Percentiles rank a stretch among this genome's conserved stretches.
Conservation (phyloP, 352 stramenopile genomes). For the Globisporangium paddicum region DNA sequence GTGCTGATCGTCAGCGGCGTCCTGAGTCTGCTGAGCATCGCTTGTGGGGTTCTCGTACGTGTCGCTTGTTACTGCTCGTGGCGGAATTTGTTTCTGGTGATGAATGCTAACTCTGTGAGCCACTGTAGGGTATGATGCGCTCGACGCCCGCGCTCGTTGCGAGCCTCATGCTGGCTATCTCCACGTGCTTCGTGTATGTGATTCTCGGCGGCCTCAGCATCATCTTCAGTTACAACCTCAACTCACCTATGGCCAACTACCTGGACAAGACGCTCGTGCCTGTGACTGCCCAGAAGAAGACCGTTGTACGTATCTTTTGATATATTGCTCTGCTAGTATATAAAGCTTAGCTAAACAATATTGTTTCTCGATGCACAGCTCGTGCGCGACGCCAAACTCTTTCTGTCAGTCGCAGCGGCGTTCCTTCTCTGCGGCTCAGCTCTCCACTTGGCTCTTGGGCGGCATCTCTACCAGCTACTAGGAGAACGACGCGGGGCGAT, state of each 20-base stretch:
- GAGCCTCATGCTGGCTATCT: slow-evolving; percentile 54
- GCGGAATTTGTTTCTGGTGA: neutral
- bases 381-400: slow-evolving; percentile 30
- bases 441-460: slow-evolving; percentile 33
- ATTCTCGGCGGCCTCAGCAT: slow-evolving; percentile 56
- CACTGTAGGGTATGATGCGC: slow-evolving; percentile 13
- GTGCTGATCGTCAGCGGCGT: slow-evolving; percentile 30
- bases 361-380: slow-evolving; percentile 23
- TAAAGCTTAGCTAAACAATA: neutral
- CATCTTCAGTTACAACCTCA: slow-evolving; percentile 40
- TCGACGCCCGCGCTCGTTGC: slow-evolving; percentile 43
- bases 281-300: slow-evolving; percentile 24
- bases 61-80: neutral
- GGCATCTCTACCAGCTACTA: slow-evolving; percentile 42
- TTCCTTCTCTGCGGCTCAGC: slow-evolving; percentile 32
- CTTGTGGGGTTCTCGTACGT: slow-evolving; percentile 37
- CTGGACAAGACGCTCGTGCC: slow-evolving; percentile 43
- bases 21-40: slow-evolving; percentile 35
- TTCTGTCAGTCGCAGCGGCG: slow-evolving; percentile 27
- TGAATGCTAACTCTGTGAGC: neutral
- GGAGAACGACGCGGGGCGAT: slow-evolving; percentile 45
- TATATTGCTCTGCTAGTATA: neutral
- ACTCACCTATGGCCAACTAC: slow-evolving; percentile 38
- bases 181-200: slow-evolving; percentile 37
- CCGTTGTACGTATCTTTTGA: slow-evolving; percentile 32